Evolutionary conservation across 768 basidiomycete genomes (phyloP).

Genomic region (Tulasnella sp.): DNA sequence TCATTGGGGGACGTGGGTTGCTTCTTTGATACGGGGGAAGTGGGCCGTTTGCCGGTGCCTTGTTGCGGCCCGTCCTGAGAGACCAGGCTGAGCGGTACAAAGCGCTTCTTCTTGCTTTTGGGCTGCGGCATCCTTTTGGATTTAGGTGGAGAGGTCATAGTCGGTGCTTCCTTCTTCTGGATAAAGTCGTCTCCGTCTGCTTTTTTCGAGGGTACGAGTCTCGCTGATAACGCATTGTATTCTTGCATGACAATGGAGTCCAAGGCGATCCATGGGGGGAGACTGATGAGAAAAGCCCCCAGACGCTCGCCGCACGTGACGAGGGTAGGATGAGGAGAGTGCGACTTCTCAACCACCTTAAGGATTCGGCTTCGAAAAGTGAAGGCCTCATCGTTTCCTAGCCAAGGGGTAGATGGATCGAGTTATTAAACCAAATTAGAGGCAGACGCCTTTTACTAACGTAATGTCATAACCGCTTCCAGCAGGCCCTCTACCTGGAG

Average conservation of each 20-base stretch:
- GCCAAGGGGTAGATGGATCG: not conserved
- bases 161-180: not conserved
- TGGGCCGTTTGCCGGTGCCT: not conserved
- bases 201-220: not conserved
- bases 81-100: not conserved
- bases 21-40: not conserved
- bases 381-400: not conserved
- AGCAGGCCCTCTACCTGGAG: not conserved
- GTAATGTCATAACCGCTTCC: not conserved
- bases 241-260: not conserved
- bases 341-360: not conserved
- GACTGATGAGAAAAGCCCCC: not conserved
- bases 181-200: not conserved
- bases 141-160: not conserved
- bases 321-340: not conserved
- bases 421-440: not conserved
- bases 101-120: not conserved
- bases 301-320: not conserved
- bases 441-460: not conserved
- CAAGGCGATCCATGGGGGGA: not conserved
- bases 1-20: not conserved
- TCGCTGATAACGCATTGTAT: not conserved
- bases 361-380: not conserved
- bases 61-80: not conserved
- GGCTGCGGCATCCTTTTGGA: not conserved